Evolutionary conservation across 2,329 filamentous ascomycete species (phyloP).

Genomic region (Camillea tinctor): DNA sequence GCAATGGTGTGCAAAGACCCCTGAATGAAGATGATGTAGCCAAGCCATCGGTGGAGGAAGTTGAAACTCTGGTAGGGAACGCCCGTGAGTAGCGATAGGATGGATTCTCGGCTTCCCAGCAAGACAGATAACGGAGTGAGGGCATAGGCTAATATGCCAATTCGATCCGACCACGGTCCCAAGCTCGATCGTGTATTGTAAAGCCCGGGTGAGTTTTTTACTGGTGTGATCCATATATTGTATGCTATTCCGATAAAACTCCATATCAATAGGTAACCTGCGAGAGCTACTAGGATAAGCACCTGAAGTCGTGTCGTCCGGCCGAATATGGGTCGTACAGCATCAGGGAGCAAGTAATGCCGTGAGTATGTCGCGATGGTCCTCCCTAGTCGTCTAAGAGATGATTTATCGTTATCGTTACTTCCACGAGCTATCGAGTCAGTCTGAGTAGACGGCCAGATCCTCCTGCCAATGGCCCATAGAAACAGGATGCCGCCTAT

Average conservation of each 20-base stretch:
- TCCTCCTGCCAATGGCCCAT: constrained; percentile 38
- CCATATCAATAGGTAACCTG: constrained; percentile 64
- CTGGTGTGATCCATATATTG: constrained; percentile 67
- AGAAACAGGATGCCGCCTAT: constrained; percentile 43
- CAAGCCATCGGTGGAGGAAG: constrained; percentile 75
- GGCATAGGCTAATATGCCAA: constrained; percentile 71
- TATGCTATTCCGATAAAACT: constrained; percentile 69
- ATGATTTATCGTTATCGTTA: constrained; percentile 16
- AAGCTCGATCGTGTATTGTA: constrained; percentile 65
- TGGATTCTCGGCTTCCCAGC: constrained; percentile 66
- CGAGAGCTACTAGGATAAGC: constrained; percentile 55
- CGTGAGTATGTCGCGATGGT: constrained; percentile 43
- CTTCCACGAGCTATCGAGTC: constrained; percentile 19
- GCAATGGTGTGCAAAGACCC: constrained; percentile 66
- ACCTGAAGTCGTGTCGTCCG: constrained; percentile 68
- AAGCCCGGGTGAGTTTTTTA: constrained; percentile 52
- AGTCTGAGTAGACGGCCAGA: constrained; percentile 24
- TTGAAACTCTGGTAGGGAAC: constrained; percentile 76
- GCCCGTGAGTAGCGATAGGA: constrained; percentile 68
- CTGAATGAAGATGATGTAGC: constrained; percentile 70
- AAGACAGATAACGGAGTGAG: constrained; percentile 69
- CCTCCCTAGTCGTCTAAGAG: constrained; percentile 30
- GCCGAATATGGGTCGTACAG: constrained; percentile 58
- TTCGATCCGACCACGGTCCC: constrained; percentile 66
- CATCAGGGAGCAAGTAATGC: constrained; percentile 60